phyloP scores from a whole-genome alignment of 305 asterid species.

The Plantago lanceolata region DNA sequence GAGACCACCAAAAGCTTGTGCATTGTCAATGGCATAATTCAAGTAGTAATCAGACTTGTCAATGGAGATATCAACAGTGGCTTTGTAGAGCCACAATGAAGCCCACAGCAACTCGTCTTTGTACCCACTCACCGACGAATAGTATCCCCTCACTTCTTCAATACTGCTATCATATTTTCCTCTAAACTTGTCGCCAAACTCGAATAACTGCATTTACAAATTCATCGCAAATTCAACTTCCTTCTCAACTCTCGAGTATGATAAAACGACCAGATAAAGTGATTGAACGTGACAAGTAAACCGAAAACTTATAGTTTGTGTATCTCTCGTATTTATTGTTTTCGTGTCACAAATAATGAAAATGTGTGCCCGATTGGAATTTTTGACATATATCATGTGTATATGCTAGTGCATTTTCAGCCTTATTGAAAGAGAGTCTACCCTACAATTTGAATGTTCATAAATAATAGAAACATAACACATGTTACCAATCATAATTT shows the following conservation, averaged over 20 bases:
- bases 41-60: conserved; percentile 37
- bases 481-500: not conserved
- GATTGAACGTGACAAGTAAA: too few relatives aligned
- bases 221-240: too few relatives aligned
- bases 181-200: conserved; percentile 71
- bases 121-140: conserved; percentile 86
- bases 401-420: conserved; percentile 1
- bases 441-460: conserved; percentile 4
- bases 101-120: conserved; percentile 90
- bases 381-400: not conserved
- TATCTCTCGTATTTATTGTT: too few relatives aligned
- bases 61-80: conserved; percentile 41
- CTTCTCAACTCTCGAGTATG: too few relatives aligned
- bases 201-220: conserved; percentile 56
- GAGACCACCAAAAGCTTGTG: conserved; percentile 63
- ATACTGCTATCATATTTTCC: conserved; percentile 69
- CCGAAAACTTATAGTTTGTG: too few relatives aligned
- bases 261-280: too few relatives aligned
- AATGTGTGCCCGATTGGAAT: not conserved
- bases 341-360: not conserved
- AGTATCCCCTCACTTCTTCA: conserved; percentile 65
- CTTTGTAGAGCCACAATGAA: conserved; percentile 74
- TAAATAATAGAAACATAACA: not conserved
- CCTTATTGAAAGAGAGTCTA: not conserved
- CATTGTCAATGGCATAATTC: conserved; percentile 53